These are phyloP conservation scores for Globisporangium parvum DNA, from an alignment of 352 stramenopile genomes.

Conservation along the genomic window DNA sequence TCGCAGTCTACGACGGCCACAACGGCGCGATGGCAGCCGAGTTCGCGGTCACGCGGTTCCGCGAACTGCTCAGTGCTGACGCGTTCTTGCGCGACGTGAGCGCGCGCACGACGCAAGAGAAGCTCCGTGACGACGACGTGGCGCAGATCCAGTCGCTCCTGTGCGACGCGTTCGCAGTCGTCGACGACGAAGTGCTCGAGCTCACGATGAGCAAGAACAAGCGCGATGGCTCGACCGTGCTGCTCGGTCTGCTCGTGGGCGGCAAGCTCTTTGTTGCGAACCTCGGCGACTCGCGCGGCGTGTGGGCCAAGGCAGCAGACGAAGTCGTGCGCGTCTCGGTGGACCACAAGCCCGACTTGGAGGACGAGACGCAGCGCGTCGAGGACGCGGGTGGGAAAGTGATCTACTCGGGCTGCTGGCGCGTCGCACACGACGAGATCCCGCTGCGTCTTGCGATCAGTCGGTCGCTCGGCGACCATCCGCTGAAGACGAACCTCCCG, in stretches of 20 bases:
- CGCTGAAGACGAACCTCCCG: slow-evolving; percentile 61
- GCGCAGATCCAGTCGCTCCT: slow-evolving; percentile 42
- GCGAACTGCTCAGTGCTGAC: slow-evolving; percentile 44
- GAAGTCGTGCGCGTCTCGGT: slow-evolving; percentile 58
- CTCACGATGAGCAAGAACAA: slow-evolving; percentile 62
- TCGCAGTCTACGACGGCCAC: slow-evolving; percentile 73
- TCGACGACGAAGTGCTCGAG: slow-evolving; percentile 72
- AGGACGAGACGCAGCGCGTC: slow-evolving; percentile 53
- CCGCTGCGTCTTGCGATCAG: slow-evolving; percentile 70
- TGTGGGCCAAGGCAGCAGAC: slow-evolving; percentile 33
- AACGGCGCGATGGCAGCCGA: slow-evolving; percentile 70
- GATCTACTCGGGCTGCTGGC: slow-evolving; percentile 79
- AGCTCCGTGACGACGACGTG: slow-evolving; percentile 41
- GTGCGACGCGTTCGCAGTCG: slow-evolving; percentile 42
- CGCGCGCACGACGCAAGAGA: slow-evolving; percentile 20
- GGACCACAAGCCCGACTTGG: slow-evolving; percentile 72
- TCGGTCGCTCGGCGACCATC: slow-evolving; percentile 72
- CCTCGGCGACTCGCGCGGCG: slow-evolving; percentile 64
- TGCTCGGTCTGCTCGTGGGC: slow-evolving; percentile 59
- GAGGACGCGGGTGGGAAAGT: slow-evolving; percentile 67
- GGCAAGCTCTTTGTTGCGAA: slow-evolving; percentile 79
- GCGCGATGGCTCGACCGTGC: slow-evolving; percentile 67
- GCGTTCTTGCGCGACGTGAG: slow-evolving; percentile 44
- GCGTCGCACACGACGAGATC: slow-evolving; percentile 71
- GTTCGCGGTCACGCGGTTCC: slow-evolving; percentile 50